Conservation (phyloP, 371 early-diverging fungal species). For the Batkoa obscura region DNA sequence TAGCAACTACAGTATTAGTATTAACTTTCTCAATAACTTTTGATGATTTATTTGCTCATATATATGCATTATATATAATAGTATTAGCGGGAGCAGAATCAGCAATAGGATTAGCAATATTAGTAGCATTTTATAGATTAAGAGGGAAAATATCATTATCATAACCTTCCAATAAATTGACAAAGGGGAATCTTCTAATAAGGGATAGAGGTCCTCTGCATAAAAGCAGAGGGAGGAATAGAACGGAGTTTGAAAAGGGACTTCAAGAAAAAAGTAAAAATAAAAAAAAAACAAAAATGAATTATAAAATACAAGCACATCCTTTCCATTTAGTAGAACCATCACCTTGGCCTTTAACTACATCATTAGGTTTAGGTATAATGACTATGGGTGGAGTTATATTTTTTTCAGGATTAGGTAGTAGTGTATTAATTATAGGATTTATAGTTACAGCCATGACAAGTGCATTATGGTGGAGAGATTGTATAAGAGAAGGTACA, state of each 20-base stretch:
- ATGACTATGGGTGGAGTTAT: slow-evolving; percentile 14
- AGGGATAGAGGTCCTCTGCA: no score
- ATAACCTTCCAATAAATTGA: no score
- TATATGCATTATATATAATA: not conserved
- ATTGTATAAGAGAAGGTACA: slow-evolving; percentile 11
- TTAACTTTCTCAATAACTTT: not conserved
- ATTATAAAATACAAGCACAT: slow-evolving; percentile 8
- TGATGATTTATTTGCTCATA: not conserved
- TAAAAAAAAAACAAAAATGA: not conserved
- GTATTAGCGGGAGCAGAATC: not conserved
- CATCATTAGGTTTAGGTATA: slow-evolving; percentile 16
- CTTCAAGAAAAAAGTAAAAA: not conserved
- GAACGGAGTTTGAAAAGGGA: no score
- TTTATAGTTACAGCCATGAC: slow-evolving; percentile 10
- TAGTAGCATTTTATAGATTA: not conserved
- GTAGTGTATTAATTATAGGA: slow-evolving; percentile 13
- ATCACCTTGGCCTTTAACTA: slow-evolving; percentile 17
- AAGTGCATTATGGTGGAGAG: slow-evolving; percentile 13
- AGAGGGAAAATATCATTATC: not conserved
- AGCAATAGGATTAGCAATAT: not conserved
- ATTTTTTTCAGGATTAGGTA: slow-evolving; percentile 12
- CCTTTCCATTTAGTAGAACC: slow-evolving; percentile 15
- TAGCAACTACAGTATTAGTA: not conserved
- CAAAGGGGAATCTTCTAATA: no score
- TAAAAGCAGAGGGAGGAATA: no score